Evolutionary conservation across 768 basidiomycete genomes (phyloP).

Genomic region (Collybia sp.): DNA sequence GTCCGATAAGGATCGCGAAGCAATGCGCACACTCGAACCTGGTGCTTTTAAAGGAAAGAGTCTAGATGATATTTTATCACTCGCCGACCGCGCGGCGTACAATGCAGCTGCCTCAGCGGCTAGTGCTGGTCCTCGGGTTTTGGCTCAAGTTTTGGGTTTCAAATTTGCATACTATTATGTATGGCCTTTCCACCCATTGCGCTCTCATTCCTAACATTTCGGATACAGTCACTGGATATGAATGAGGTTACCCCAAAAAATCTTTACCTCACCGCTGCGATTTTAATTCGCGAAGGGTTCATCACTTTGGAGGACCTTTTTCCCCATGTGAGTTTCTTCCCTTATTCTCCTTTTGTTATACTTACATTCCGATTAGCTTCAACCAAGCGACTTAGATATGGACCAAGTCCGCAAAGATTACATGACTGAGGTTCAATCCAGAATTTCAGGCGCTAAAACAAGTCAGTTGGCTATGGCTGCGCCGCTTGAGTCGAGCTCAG

Average conservation of each 20-base stretch:
- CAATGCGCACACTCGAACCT: slow-evolving; percentile 31
- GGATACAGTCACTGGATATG: slow-evolving; percentile 47
- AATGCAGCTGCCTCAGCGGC: slow-evolving; percentile 11
- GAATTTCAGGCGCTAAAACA: slow-evolving; percentile 62
- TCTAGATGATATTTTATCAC: slow-evolving; percentile 60
- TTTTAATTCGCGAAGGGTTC: slow-evolving; percentile 88
- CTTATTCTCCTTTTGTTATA: background rate
- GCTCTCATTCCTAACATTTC: slow-evolving; percentile 2
- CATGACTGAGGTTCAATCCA: slow-evolving; percentile 52
- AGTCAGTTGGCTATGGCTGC: slow-evolving; percentile 85
- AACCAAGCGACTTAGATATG: slow-evolving; percentile 78
- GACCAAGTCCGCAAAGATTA: slow-evolving; percentile 61
- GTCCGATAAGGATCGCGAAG: slow-evolving; percentile 22
- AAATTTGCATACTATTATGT: slow-evolving; percentile 94
- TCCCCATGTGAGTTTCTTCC: slow-evolving; percentile 68
- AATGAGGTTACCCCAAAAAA: slow-evolving; percentile 62
- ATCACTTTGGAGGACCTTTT: slow-evolving; percentile 85
- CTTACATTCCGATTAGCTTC: slow-evolving; percentile 40
- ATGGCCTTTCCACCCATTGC: slow-evolving; percentile 20
- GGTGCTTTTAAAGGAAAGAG: slow-evolving; percentile 50
- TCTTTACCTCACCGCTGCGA: slow-evolving; percentile 77
- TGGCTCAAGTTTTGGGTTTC: slow-evolving; percentile 95
- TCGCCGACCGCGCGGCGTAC: slow-evolving; percentile 40
- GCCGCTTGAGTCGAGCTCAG: slow-evolving; percentile 55
- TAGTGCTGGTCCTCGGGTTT: slow-evolving; percentile 47